Conservation (phyloP, 129 eudicot genomes). For the Apium graveolens region DNA sequence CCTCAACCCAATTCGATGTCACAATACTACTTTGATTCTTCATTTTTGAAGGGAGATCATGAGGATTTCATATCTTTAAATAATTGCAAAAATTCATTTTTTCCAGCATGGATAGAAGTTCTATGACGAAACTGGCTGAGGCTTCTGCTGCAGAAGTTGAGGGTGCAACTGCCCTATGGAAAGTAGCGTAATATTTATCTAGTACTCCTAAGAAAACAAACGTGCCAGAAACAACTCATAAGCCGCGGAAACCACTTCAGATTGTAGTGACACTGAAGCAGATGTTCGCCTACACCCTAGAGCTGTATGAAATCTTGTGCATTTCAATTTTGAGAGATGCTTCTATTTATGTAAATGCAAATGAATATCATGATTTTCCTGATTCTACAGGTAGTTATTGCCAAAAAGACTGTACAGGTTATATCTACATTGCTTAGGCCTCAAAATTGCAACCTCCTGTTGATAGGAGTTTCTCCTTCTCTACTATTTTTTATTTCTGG, state of each 20-base stretch:
- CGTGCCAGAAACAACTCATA: slow-evolving; percentile 56
- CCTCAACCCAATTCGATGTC: background rate
- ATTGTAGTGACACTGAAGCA: slow-evolving; percentile 66
- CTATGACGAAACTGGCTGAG: slow-evolving; percentile 73
- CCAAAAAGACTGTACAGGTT: slow-evolving; percentile 81
- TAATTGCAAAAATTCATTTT: slow-evolving; percentile 1
- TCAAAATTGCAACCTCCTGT: slow-evolving; percentile 86
- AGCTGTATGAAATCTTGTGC: slow-evolving; percentile 57
- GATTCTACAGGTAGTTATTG: slow-evolving; percentile 78
- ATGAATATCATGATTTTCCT: slow-evolving; percentile 4
- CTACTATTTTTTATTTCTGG: background rate
- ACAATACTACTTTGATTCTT: background rate
- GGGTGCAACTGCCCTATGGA: slow-evolving; percentile 89
- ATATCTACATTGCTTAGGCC: slow-evolving; percentile 84
- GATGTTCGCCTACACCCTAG: slow-evolving; percentile 95
- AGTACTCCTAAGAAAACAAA: slow-evolving; percentile 49
- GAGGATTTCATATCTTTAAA: background rate
- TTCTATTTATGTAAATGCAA: slow-evolving; percentile 3
- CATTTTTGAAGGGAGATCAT: background rate
- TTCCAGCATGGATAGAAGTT: slow-evolving; percentile 65
- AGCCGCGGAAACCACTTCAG: slow-evolving; percentile 63
- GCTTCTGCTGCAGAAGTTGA: slow-evolving; percentile 97
- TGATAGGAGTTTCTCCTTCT: too few relatives aligned
- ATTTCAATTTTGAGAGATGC: slow-evolving; percentile 1
- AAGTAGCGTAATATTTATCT: slow-evolving; percentile 77